Evolutionary conservation across 176 grass and related monocot species (phyloP).

Genomic region (Poa pratensis): DNA sequence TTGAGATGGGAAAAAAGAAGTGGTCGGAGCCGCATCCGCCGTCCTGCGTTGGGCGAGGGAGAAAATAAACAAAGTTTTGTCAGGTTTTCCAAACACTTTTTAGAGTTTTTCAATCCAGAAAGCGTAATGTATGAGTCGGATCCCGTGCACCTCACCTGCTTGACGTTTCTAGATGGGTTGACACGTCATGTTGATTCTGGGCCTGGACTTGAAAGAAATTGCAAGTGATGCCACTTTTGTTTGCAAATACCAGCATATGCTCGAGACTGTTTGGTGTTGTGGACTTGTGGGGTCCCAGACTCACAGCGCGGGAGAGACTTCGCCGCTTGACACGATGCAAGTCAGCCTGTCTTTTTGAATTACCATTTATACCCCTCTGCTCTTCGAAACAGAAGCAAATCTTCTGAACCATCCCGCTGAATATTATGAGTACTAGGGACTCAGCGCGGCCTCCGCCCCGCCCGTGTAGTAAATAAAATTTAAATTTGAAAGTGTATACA

Average conservation of each 20-base stretch:
- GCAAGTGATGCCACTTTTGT: background rate
- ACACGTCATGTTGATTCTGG: background rate
- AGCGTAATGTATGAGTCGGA: background rate
- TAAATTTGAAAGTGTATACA: too few species aligned
- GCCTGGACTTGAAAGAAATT: background rate
- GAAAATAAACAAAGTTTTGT: background rate
- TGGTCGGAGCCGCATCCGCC: background rate
- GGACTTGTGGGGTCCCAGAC: background rate
- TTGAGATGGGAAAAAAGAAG: background rate
- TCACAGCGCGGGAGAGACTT: too few species aligned
- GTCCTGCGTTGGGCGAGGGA: background rate
- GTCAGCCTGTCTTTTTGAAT: background rate
- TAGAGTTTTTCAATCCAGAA: background rate
- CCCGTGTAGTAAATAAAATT: too few species aligned
- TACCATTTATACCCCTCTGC: constrained; percentile 16
- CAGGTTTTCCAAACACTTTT: background rate
- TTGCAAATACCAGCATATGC: background rate
- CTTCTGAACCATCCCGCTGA: too few species aligned
- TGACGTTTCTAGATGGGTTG: background rate
- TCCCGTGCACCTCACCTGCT: constrained; percentile 30
- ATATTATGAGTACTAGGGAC: too few species aligned
- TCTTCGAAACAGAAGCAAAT: background rate
- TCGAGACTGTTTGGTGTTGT: background rate
- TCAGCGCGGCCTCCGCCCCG: too few species aligned
- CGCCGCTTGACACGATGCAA: background rate